Evolutionary conservation across 1,284 basidiomycete species (phyloP), one percentile per base, ranked within the genome.

Genomic region (Ceratobasidium sp.): DNA sequence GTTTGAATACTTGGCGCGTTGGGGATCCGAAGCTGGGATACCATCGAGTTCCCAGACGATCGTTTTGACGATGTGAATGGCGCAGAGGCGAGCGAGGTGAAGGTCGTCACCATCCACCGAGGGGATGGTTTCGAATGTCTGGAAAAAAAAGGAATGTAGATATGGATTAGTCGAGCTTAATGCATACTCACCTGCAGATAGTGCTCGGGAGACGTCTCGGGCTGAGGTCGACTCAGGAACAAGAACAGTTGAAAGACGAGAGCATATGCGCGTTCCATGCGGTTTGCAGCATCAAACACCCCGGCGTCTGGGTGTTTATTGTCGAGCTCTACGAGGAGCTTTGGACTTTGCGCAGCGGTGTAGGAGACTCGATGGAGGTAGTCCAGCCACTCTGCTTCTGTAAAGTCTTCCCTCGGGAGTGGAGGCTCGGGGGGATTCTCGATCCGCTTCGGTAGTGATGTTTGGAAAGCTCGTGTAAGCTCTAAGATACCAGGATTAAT

Each of bases 261-360:
- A 27, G 60, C 60, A 42, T 64, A 64, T 52, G 60, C 60, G 31
- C 60, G 60, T 52, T 64, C 60, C 49, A 64, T 64, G 4, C 60
- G 47, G 34, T 64, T 64, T 3, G 60, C 32, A 13, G 60, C 60
- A 34, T 64, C 60, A 22, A 64, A 64, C 15, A 64, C 27, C 25
- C 60, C 60, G 4, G 60, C 47, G 3, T 64, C 29, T 13, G 60
- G 49, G 31, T 64, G 50, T 25, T 64, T 40, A 20, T 12, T n/a
- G 25, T 64, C 8, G 17, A 64, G 32, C 13, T 64, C 60, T 3
- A 32, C 31, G 20, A 64, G 60, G 3, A 64, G 25, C 31, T 52
- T 64, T 4, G 45, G 60, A n/a, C 60, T 64, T 20, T 64, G 31
- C 7, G 60, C 34, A 7, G 60, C 60, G 13, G 47, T 35, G 34